A percentile compares a stretch with the other conserved stretches of the same genome.
Evolutionary conservation across 768 basidiomycete species (phyloP).

Genomic region (Hygrophoropsis aurantiaca): DNA sequence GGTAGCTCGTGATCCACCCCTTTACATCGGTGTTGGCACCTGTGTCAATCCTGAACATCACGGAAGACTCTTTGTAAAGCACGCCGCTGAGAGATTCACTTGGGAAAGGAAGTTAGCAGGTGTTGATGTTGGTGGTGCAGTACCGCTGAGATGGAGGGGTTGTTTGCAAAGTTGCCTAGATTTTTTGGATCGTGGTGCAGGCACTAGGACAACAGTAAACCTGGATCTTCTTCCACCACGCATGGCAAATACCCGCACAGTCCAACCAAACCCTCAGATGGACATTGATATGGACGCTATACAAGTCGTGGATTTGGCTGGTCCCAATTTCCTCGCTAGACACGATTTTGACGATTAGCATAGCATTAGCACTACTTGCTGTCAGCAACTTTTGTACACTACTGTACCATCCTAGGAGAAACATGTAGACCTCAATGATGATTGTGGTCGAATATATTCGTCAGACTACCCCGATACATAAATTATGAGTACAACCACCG

Average conservation of each 20-base stretch:
- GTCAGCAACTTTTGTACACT: no score
- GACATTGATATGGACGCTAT: slow-evolving; percentile 20
- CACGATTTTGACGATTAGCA: slow-evolving; percentile 26
- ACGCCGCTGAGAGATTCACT: slow-evolving; percentile 60
- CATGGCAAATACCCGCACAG: not conserved
- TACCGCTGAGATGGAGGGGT: slow-evolving; percentile 69
- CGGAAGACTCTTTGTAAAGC: slow-evolving; percentile 47
- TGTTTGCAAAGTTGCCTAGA: slow-evolving; percentile 63
- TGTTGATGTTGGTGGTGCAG: slow-evolving; percentile 48
- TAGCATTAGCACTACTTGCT: no score
- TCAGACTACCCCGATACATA: no score
- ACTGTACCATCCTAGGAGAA: no score
- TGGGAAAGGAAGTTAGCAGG: slow-evolving; percentile 63
- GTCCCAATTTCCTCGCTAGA: slow-evolving; percentile 12
- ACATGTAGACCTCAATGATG: no score
- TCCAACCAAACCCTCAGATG: not conserved
- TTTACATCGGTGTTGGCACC: slow-evolving; percentile 40
- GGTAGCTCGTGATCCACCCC: slow-evolving; percentile 2
- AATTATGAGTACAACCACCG: no score
- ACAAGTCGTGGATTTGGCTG: slow-evolving; percentile 19
- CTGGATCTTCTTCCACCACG: no score
- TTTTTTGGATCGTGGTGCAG: slow-evolving; percentile 42
- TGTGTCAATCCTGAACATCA: slow-evolving; percentile 43
- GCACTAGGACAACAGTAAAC: not conserved
- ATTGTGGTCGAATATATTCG: no score